Conservation (phyloP, 768 basidiomycete species). For the Nidularia sp. region DNA sequence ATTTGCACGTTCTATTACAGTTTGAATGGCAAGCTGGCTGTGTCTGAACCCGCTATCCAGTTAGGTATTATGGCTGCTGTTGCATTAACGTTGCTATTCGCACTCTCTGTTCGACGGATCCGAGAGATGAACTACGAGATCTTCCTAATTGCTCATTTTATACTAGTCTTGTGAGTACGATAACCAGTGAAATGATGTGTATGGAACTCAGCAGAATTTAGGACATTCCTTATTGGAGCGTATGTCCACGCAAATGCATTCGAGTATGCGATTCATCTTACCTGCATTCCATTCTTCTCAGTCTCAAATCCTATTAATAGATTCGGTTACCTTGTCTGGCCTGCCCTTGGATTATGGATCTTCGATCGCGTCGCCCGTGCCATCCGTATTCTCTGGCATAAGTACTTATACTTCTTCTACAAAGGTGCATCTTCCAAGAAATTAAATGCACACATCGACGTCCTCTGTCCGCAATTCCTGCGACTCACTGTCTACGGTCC, state of each 20-base stretch:
- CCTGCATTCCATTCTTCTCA: not conserved
- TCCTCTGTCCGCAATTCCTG: constrained; percentile 21
- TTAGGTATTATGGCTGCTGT: constrained; percentile 30
- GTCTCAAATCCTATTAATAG: constrained; percentile 9
- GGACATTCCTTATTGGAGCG: constrained; percentile 31
- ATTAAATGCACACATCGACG: constrained; percentile 14
- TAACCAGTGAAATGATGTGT: constrained; percentile 1
- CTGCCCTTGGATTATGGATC: constrained; percentile 48
- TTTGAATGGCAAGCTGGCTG: constrained; percentile 9
- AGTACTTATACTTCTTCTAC: constrained; percentile 29
- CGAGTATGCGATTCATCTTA: constrained; percentile 15
- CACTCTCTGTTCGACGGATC: constrained; percentile 46
- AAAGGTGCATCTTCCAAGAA: constrained; percentile 8
- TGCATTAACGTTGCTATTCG: constrained; percentile 33
- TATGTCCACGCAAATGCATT: constrained; percentile 33
- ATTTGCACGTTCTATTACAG: constrained; percentile 2
- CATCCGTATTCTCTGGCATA: constrained; percentile 38
- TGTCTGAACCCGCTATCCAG: constrained; percentile 21
- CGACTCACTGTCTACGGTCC: constrained; percentile 41
- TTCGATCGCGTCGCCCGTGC: constrained; percentile 48
- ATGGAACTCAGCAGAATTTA: constrained; percentile 2
- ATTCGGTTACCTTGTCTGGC: constrained; percentile 35
- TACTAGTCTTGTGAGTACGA: constrained; percentile 29
- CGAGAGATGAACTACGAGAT: constrained; percentile 44
- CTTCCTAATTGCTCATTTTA: constrained; percentile 47